Percentiles rank a stretch among this genome's conserved stretches.
These are phyloP conservation scores for Ceratopteris richardii DNA, from an alignment of 75 land plant genomes.

Conservation along the genomic window DNA sequence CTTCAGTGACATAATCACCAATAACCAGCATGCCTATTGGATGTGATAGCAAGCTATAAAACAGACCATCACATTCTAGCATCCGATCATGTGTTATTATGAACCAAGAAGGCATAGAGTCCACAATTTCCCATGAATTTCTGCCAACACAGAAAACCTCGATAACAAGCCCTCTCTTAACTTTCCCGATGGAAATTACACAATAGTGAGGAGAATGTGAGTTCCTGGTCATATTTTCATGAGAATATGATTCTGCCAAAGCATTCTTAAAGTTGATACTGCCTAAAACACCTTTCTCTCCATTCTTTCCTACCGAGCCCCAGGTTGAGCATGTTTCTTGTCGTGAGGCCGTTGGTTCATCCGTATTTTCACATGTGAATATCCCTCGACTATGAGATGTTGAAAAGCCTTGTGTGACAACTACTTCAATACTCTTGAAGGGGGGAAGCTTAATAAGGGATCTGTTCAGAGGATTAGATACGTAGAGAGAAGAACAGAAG, in stretches of 20 bases:
- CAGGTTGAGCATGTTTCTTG: too few relatives aligned
- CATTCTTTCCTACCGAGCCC: not conserved
- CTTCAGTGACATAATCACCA: not conserved
- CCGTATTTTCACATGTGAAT: not conserved
- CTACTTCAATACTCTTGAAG: not conserved
- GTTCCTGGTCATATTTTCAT: not conserved
- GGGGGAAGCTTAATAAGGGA: not conserved
- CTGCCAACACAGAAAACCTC: not conserved
- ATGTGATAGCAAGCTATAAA: not conserved
- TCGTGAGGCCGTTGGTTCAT: not conserved
- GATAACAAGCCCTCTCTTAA: not conserved
- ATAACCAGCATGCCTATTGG: not conserved
- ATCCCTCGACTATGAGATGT: not conserved
- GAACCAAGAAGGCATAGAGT: not conserved
- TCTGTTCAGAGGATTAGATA: constrained; percentile 7
- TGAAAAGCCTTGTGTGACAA: constrained; percentile 2
- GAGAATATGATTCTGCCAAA: not conserved
- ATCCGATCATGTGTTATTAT: not conserved
- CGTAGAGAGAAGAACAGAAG: not conserved
- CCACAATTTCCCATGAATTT: constrained; percentile 3
- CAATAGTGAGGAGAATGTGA: not conserved
- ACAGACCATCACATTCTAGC: not conserved
- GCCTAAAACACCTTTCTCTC: not conserved
- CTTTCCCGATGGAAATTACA: not conserved
- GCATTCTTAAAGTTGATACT: not conserved